Percentiles rank a stretch among this genome's conserved stretches.
phyloP scores from a whole-genome alignment of 352 stramenopile species.

The Globisporangium orthogonon region DNA sequence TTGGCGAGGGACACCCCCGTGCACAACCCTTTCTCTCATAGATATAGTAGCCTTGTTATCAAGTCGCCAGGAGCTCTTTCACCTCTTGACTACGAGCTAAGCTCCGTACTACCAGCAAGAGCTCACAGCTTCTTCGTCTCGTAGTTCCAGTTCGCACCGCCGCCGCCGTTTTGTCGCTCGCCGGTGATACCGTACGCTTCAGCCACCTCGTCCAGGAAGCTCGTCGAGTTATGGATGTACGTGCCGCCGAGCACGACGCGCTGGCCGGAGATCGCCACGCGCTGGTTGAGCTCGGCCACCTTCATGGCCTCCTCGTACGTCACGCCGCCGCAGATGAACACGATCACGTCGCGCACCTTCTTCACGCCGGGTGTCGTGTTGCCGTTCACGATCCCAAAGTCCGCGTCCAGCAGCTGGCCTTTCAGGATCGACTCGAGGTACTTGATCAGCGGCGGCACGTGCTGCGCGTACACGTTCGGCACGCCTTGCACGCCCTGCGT shows the following conservation, averaged over 20 bases:
- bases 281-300: constrained; percentile 95
- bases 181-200: constrained; percentile 43
- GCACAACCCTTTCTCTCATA: neutral
- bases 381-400: constrained; percentile 96
- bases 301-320: constrained; percentile 99
- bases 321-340: constrained; percentile 97
- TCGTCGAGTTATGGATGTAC: constrained; percentile 96
- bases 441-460: constrained; percentile 94
- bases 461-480: constrained; percentile 98
- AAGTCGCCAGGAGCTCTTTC: no score
- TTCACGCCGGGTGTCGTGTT: constrained; percentile 94
- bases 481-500: constrained; percentile 94
- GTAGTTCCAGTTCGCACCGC: constrained; percentile 36
- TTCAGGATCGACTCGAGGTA: constrained; percentile 87
- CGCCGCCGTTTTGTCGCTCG: neutral
- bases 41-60: no score
- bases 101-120: neutral
- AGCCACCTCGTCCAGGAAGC: constrained; percentile 93
- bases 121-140: constrained; percentile 55
- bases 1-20: no score
- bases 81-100: no score
- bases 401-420: constrained; percentile 64
- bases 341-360: constrained; percentile 94
- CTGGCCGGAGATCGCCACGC: constrained; percentile 65
- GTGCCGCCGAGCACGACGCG: constrained; percentile 94